phyloP scores from a whole-genome alignment of 2,329 filamentous ascomycete genomes.

The Acarospora socialis region DNA sequence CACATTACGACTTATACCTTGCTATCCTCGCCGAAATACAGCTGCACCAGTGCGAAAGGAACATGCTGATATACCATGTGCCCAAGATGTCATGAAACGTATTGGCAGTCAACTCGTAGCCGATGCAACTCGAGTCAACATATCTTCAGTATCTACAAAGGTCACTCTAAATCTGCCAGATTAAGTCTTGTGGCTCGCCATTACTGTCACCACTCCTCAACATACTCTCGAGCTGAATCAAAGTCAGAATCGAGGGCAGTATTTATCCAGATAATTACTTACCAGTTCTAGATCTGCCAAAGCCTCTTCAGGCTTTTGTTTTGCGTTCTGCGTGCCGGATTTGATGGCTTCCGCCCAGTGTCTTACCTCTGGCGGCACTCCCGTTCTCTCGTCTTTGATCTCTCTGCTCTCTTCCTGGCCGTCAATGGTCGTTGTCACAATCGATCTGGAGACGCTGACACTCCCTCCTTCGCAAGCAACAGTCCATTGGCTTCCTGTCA shows the following conservation, averaged over 20 bases:
- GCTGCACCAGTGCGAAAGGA: no score
- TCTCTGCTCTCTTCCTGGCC: conserved; percentile 26
- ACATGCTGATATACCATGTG: no score
- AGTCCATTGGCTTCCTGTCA: conserved; percentile 33
- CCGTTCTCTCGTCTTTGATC: conserved; percentile 34
- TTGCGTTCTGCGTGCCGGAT: conserved; percentile 26
- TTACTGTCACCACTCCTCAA: conserved; percentile 4
- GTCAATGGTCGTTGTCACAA: conserved; percentile 14
- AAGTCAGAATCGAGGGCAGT: no score
- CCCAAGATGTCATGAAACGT: no score
- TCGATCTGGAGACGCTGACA: conserved; percentile 29
- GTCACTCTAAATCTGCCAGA: conserved; percentile 1
- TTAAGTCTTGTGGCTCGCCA: conserved; percentile 3
- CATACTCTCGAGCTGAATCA: conserved; percentile 6
- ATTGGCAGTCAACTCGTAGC: no score
- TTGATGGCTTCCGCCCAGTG: conserved; percentile 37
- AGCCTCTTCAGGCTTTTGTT: conserved; percentile 37
- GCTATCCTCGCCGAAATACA: no score
- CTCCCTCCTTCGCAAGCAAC: conserved; percentile 38
- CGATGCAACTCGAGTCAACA: no score
- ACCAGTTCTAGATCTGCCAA: conserved; percentile 37
- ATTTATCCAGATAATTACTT: background rate
- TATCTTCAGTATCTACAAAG: no score
- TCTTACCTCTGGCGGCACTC: conserved; percentile 37
- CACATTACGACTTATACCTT: no score